phyloP scores from a whole-genome alignment of 192 early-diverging fungal genomes.

The Podila epigama region DNA sequence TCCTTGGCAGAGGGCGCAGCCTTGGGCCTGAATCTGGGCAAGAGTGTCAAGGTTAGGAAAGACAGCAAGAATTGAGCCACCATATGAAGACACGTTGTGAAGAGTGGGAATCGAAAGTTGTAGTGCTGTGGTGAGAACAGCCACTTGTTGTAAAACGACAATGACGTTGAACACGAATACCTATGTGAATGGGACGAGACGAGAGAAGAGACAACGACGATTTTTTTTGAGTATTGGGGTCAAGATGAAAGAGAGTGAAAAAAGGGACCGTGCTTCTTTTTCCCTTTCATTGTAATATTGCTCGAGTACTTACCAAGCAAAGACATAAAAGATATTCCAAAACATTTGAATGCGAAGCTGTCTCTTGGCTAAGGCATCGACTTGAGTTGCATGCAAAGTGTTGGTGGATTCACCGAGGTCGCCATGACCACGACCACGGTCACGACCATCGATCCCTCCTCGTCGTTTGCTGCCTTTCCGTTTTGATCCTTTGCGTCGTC shows the following conservation, averaged over 20 bases:
- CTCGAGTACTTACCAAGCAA: constrained; percentile 51
- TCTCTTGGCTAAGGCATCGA: constrained; percentile 22
- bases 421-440: constrained; percentile 17
- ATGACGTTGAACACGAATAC: constrained; percentile 60
- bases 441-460: not conserved
- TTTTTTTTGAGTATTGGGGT: too few relatives aligned
- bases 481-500: not conserved
- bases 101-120: constrained; percentile 87
- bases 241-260: too few relatives aligned
- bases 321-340: constrained; percentile 52
- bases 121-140: constrained; percentile 83
- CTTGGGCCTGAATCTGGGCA: constrained; percentile 69
- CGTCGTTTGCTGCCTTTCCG: not conserved
- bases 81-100: constrained; percentile 88
- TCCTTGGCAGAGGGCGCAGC: constrained; percentile 59
- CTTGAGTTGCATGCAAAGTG: constrained; percentile 11
- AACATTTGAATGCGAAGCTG: constrained; percentile 28
- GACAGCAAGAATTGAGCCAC: constrained; percentile 80
- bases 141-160: constrained; percentile 95
- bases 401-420: too few relatives aligned
- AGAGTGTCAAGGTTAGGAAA: constrained; percentile 57
- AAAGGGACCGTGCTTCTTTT: too few relatives aligned
- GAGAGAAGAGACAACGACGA: not conserved
- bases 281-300: too few relatives aligned
- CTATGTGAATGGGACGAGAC: constrained; percentile 30